A percentile compares a stretch with the other conserved stretches of the same genome.
Evolutionary conservation across 148 eudicot genomes (phyloP).

Genomic region (Rhododendron williamsianum): DNA sequence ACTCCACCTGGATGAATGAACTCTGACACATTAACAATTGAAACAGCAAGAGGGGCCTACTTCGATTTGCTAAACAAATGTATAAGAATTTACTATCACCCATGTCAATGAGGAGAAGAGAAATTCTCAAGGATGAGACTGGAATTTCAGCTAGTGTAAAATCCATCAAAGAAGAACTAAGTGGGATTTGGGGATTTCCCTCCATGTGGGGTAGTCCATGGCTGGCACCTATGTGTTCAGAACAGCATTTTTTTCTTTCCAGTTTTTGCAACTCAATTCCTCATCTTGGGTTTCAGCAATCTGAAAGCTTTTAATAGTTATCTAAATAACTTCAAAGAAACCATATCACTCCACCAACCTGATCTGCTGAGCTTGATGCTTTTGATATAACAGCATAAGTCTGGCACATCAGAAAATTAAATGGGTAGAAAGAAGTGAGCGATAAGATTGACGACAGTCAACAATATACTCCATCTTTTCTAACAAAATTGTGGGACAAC

Average conservation of each 20-base stretch:
- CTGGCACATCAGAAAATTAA: constrained; percentile 32
- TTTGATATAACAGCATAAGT: constrained; percentile 81
- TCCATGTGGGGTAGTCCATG: background rate
- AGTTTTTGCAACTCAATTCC: too few species aligned
- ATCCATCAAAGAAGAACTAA: too few species aligned
- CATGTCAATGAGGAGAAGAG: background rate
- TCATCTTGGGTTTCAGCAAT: background rate
- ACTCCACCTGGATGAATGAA: background rate
- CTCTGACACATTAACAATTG: background rate
- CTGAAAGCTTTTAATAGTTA: background rate
- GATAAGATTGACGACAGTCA: background rate
- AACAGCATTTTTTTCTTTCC: too few species aligned
- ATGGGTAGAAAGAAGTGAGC: background rate
- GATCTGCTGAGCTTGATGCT: constrained; percentile 69
- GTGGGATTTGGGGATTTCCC: background rate
- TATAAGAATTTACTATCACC: background rate
- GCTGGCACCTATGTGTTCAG: background rate
- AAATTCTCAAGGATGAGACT: background rate
- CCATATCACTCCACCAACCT: constrained; percentile 39
- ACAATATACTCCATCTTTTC: background rate
- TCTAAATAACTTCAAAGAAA: background rate
- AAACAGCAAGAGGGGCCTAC: background rate
- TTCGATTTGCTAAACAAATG: background rate
- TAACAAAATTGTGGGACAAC: background rate
- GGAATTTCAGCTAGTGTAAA: background rate